Base-by-base conservation (phyloP, 2,329 filamentous ascomycete genomes). In the Fusarium sp. region DNA sequence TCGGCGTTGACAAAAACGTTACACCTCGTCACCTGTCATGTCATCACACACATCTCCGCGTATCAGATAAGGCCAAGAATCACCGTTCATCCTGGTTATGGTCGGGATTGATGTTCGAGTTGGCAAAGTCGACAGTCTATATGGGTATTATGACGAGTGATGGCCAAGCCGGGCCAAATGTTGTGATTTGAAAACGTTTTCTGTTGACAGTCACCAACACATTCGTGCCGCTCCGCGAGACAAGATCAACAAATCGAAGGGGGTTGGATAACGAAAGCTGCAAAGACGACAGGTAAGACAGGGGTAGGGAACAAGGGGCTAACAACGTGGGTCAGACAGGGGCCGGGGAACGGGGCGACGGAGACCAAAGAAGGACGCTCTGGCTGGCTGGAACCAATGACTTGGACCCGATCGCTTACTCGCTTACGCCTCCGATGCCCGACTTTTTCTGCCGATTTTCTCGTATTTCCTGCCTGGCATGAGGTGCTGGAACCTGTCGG, bases 301-400 rank as follows among this genome's bases (percentile, higher is more conserved):
- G 57, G 71, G 69, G 62, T 73, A 78, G 66, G 76, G 76, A 69
- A 69, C 74, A 78, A 68, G 76, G 76, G 69, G 63, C 31, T 35
- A 66, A 36, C 8, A 14, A 31, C 35, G 73, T 69, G 73, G 73
- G 67, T 69, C 67, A 62, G 36, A 71, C 70, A 66, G 59, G 68
- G 64, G 61, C 71, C 65, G 70, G 65, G 62, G 65, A 67, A 69
- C 60, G 63, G 70, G 66, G 66, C 59, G 45, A 68, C 58, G 42
- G 59, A 52, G 62, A 45, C 72, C 64, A 63, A 68, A 54, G 56
- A 63, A 45, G 73, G 50, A 63, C 42, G 56, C 62, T 61, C 61
- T 63, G 16, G 61, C 58, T 20, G 50, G 54, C 33, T 65, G 66
- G 68, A 66, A 71, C 77, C 74, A 78, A 73, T 76, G 47, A 65